Evolutionary conservation across 495 filamentous ascomycete species (phyloP), one percentile per base, ranked within the genome.

Genomic region (Penicillium crystallinum): DNA sequence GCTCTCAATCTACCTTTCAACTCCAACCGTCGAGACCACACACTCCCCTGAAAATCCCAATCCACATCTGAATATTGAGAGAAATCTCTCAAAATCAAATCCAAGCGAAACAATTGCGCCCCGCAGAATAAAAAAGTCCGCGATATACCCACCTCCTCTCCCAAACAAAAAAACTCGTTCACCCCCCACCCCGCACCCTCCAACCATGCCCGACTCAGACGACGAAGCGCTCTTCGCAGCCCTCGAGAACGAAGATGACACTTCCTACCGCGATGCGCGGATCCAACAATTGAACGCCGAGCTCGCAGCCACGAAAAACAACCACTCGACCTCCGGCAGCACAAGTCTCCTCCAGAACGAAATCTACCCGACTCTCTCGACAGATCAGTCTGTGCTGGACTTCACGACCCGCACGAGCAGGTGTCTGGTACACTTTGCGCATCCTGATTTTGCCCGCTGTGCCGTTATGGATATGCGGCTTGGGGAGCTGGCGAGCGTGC

Each of bases 381-480:
- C 77, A 47, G 88, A 91, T 69, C 85, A 86, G 59, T 58, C 70
- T 11, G 63, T 89, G 10, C 80, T 91, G 61, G 81, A 87, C 52
- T 78, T 86, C 46, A 89, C 85, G 4, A 90, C 87, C 10, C 70
- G 71, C 29, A 79, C 77, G 0, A 78, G 84, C 51, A 70, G 78
- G 30, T 83, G 81, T 54, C 76, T 90, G 0, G 81, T 90, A 22
- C 88, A 91, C 66, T 91, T 91, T 70, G 82, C 78, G 54, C 86
- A 89, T 62, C 71, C 81, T 6, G 87, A 90, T 62, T 91, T 91
- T 67, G 72, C 75, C 6, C 80, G 88, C 8, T 91, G 88, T 63
- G 62, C 73, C 11, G 79, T 87, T 41, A 88, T 89, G 85, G 84
- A 87, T 59, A 63, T 65, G 22, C 81, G 84, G 65, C 67, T 89